Evolutionary conservation across 176 grass and related monocot genomes (phyloP).

Genomic region (Musa beccarii): DNA sequence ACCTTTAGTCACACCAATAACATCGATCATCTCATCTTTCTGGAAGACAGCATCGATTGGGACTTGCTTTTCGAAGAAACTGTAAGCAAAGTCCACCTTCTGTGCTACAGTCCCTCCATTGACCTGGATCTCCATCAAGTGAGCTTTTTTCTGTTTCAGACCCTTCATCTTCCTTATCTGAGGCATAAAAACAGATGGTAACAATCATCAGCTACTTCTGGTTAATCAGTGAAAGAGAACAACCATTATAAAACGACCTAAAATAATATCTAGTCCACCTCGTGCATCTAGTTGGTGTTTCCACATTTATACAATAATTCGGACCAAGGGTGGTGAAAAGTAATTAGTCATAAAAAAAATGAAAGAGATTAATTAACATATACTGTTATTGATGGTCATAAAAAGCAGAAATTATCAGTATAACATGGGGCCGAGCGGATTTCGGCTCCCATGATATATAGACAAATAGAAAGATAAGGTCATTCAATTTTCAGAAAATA

Average conservation of each 20-base stretch:
- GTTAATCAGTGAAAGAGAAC: background rate
- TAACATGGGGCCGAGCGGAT: too few relatives aligned
- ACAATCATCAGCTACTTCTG: background rate
- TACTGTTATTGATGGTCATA: too few relatives aligned
- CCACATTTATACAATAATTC: too few relatives aligned
- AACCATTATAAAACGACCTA: background rate
- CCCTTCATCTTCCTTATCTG: constrained; percentile 96
- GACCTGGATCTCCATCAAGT: constrained; percentile 89
- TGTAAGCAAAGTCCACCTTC: constrained; percentile 80
- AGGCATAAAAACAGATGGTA: background rate
- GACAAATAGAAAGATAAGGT: background rate
- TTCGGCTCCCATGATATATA: background rate
- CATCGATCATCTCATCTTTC: constrained; percentile 97
- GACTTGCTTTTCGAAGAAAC: constrained; percentile 77
- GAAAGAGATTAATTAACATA: too few relatives aligned
- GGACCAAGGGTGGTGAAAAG: too few relatives aligned
- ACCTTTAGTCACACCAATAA: constrained; percentile 94
- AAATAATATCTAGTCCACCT: background rate
- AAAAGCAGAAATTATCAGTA: too few relatives aligned
- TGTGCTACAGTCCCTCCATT: constrained; percentile 78
- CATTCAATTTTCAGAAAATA: too few relatives aligned
- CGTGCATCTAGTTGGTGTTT: too few relatives aligned
- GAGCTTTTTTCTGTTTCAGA: constrained; percentile 91
- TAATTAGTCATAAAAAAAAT: too few relatives aligned
- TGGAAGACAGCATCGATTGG: constrained; percentile 74